Evolutionary conservation across 2,329 filamentous ascomycete species (phyloP), one percentile per base, ranked within the genome.

Genomic region (Malbranchea zuffiana): DNA sequence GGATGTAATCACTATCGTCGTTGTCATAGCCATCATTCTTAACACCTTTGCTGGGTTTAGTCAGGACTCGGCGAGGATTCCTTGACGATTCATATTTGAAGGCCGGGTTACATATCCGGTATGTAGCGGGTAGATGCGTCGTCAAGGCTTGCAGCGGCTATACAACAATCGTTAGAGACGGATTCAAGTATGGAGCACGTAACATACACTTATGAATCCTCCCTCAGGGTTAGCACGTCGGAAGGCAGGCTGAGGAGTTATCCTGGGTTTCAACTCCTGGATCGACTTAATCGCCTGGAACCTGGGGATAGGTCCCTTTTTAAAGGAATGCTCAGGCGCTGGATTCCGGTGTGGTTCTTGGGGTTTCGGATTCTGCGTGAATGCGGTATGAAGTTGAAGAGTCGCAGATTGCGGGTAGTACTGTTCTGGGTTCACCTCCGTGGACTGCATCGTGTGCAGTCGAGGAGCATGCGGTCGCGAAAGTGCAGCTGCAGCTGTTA

Each of bases 21-120:
- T 98, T 98, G 56, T 98, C 90, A 54, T 90, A 98, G 3, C 90
- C 90, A 65, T 98, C 90, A 54, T 98, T 98, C 71, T 98, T 98
- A 44, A 83, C 76, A 10, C 90, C 90, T 65, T 98, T 98, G 72
- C 90, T 96, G 5, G 90, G 90, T 62, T 98, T 98, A 11, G 90
- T 98, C 48, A 98, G 71, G 33, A 98, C 90, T 59, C 90, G 76
- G 44, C 90, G 82, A 25, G 90, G 90, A 55, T 98, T 98, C 47
- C 90, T 77, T 37, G 90, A 95, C 11, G 90, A 95, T 59, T 98
- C 90, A 64, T 98, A 98, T 66, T 98, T 95, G 71, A 98, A 98
- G 52, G 75, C 79, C 3, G 87, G 87, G 57, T 98, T 98, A 68
- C 90, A 98, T 59, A 98, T 96, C 51, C 90, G 82, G 66, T 98